phyloP scores from a whole-genome alignment of 208 protist genomes.

The Dictyostelium gargantuum region DNA sequence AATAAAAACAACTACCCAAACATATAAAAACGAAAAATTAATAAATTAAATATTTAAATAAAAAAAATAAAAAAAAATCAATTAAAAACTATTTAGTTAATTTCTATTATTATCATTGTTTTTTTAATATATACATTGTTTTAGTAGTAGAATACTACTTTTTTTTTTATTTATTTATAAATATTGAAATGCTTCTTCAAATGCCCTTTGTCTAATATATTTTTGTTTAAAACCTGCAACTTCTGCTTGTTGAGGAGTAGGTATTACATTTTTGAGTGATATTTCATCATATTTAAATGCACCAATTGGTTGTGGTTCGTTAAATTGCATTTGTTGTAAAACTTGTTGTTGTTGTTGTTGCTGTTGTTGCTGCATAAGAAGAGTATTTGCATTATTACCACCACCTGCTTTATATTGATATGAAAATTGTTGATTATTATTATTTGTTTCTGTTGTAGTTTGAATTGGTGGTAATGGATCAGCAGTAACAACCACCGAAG shows the following conservation, averaged over 20 bases:
- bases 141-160: too few species aligned
- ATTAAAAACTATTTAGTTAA: neutral
- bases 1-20: neutral
- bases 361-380: neutral
- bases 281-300: conserved; percentile 48
- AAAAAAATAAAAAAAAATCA: neutral
- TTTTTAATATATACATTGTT: neutral
- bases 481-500: neutral
- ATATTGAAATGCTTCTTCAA: conserved; percentile 31
- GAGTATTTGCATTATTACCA: neutral
- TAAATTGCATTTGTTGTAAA: neutral
- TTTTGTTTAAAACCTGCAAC: conserved; percentile 51
- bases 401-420: neutral
- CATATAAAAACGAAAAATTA: neutral
- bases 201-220: conserved; percentile 42
- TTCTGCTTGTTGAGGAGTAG: conserved; percentile 14
- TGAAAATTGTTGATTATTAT: neutral
- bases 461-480: neutral
- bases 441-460: neutral
- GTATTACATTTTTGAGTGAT: neutral
- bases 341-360: conserved; percentile 6
- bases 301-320: neutral
- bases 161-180: neutral
- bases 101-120: neutral
- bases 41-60: neutral